phyloP scores from a whole-genome alignment of 495 filamentous ascomycete genomes.

The Penicillium lividum region DNA sequence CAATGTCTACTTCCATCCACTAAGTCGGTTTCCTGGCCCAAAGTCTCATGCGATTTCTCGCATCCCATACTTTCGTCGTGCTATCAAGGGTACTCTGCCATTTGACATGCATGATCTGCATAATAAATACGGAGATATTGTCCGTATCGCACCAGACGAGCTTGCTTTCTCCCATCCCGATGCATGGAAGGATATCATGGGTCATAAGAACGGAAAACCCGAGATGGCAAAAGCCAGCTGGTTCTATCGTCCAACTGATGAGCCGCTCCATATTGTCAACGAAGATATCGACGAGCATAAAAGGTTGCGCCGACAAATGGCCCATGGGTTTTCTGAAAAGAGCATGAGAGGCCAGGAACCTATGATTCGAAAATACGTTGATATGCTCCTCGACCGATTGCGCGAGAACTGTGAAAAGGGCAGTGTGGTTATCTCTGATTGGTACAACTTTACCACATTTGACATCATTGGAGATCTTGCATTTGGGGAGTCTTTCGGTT shows the following conservation, averaged over 20 bases:
- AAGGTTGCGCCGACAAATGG: slow-evolving; percentile 45
- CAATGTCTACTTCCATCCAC: slow-evolving; percentile 9
- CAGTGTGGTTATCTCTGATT: slow-evolving; percentile 43
- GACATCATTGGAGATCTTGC: slow-evolving; percentile 63
- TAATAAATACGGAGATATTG: slow-evolving; percentile 50
- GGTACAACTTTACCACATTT: slow-evolving; percentile 63
- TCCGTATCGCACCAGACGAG: slow-evolving; percentile 56
- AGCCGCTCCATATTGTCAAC: slow-evolving; percentile 23
- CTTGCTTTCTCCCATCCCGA: slow-evolving; percentile 49
- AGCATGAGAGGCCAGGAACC: slow-evolving; percentile 44
- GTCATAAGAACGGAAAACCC: slow-evolving; percentile 31
- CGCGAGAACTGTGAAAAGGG: slow-evolving; percentile 27
- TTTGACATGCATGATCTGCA: slow-evolving; percentile 48
- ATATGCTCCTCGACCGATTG: slow-evolving; percentile 48
- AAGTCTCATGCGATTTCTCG: not conserved
- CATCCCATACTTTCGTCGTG: slow-evolving; percentile 6
- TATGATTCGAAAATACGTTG: slow-evolving; percentile 39
- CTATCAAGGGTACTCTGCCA: slow-evolving; percentile 21
- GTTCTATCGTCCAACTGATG: slow-evolving; percentile 21
- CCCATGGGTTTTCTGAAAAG: slow-evolving; percentile 56
- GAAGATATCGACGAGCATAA: slow-evolving; percentile 42
- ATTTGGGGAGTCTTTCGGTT: slow-evolving; percentile 60
- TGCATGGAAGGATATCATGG: slow-evolving; percentile 60
- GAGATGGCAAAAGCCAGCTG: slow-evolving; percentile 20
- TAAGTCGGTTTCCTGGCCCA: slow-evolving; percentile 6